Percentiles rank a stretch among this genome's conserved stretches.
These are phyloP conservation scores for Aschersonia sp. DNA, from an alignment of 2,329 filamentous ascomycete genomes.

Conservation along the genomic window DNA sequence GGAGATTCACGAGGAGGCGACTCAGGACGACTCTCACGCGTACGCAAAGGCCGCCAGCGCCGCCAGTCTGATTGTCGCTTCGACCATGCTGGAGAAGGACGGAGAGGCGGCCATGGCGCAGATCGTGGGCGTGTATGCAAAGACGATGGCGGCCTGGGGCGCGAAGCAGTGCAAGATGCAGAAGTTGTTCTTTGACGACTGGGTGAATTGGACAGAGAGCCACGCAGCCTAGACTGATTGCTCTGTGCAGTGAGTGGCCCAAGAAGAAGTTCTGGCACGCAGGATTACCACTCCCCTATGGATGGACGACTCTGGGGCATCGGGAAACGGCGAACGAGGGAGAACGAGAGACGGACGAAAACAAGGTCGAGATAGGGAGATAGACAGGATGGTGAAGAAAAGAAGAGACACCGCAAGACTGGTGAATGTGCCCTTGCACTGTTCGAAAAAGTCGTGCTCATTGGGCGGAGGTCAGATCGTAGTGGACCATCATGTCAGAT, in stretches of 20 bases:
- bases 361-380: too few relatives aligned
- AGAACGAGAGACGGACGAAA: too few relatives aligned
- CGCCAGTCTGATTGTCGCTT: constrained; percentile 52
- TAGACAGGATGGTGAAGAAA: too few relatives aligned
- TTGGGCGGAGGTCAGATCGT: too few relatives aligned
- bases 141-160: constrained; percentile 43
- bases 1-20: constrained; percentile 54
- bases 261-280: background rate
- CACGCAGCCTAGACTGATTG: constrained; percentile 14
- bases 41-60: constrained; percentile 64
- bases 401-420: too few relatives aligned
- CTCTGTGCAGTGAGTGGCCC: background rate
- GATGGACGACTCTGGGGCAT: too few relatives aligned
- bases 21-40: constrained; percentile 47
- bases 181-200: constrained; percentile 53
- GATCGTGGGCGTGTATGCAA: constrained; percentile 49
- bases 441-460: too few relatives aligned
- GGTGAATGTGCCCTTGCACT: too few relatives aligned
- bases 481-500: too few relatives aligned
- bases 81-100: constrained; percentile 41
- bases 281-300: too few relatives aligned
- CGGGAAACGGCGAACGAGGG: too few relatives aligned
- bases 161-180: constrained; percentile 44
- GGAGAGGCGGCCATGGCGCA: constrained; percentile 31
- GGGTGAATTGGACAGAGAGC: constrained; percentile 57